These are phyloP conservation scores for Metarhizium album DNA, from an alignment of 2,329 filamentous ascomycete species.

Conservation along the genomic window DNA sequence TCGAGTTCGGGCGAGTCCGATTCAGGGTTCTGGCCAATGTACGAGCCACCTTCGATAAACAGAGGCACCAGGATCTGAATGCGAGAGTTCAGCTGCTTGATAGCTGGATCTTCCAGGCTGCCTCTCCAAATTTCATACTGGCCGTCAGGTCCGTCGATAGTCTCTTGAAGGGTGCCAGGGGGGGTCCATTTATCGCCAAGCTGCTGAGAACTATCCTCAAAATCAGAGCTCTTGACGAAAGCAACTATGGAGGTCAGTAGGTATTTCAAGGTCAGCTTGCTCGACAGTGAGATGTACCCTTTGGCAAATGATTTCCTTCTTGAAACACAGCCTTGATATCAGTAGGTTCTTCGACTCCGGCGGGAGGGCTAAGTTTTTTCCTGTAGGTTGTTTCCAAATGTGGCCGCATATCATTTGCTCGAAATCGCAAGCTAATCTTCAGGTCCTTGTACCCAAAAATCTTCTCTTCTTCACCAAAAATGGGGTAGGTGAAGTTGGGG, in stretches of 20 bases:
- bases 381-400: conserved; percentile 60
- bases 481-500: conserved; percentile 79
- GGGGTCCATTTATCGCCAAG: conserved; percentile 47
- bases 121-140: conserved; percentile 80
- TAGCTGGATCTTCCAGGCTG: conserved; percentile 55
- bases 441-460: conserved; percentile 86
- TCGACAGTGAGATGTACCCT: conserved; percentile 34
- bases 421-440: conserved; percentile 59
- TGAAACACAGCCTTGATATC: conserved; percentile 57
- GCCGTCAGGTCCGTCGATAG: conserved; percentile 49
- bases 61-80: conserved; percentile 76
- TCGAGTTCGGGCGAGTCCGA: conserved; percentile 52
- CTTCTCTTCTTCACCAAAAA: conserved; percentile 86
- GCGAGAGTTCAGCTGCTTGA: conserved; percentile 64
- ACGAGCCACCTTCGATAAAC: conserved; percentile 87
- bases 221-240: conserved; percentile 52
- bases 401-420: conserved; percentile 65
- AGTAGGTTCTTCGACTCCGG: conserved; percentile 54
- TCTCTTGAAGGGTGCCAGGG: conserved; percentile 61
- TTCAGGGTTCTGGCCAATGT: conserved; percentile 42
- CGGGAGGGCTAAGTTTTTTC: conserved; percentile 56
- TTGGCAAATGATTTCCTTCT: conserved; percentile 55
- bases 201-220: conserved; percentile 45
- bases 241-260: conserved; percentile 39
- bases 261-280: not conserved